Conservation (phyloP, 176 grass and related monocot species). For the Avena atlantica region DNA sequence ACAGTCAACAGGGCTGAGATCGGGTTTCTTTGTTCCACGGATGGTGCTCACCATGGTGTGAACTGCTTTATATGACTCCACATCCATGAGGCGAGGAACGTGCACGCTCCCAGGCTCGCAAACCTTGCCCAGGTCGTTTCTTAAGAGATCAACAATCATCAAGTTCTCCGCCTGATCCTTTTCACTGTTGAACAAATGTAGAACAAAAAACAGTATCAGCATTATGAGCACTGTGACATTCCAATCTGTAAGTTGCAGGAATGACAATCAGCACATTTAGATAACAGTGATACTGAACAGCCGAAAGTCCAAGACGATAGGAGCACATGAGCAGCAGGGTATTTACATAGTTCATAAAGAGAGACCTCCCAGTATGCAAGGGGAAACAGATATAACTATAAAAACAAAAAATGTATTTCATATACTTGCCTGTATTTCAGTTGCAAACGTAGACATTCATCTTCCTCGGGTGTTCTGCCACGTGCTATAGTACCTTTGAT, state of each 20-base stretch:
- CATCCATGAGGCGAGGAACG: slow-evolving; percentile 82
- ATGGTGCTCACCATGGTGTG: slow-evolving; percentile 95
- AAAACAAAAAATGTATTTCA: not conserved
- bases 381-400: not conserved
- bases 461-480: slow-evolving; percentile 84
- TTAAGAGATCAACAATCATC: slow-evolving; percentile 97
- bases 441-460: slow-evolving; percentile 80
- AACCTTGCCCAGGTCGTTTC: slow-evolving; percentile 87
- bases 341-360: not conserved
- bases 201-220: slow-evolving; percentile 22
- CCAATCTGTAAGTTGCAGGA: not conserved
- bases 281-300: slow-evolving; percentile 8
- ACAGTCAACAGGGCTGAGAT: slow-evolving; percentile 69
- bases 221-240: not conserved
- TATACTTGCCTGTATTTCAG: slow-evolving; percentile 84
- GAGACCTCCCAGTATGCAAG: not conserved
- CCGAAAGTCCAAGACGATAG: not conserved
- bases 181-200: slow-evolving; percentile 63
- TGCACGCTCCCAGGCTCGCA: slow-evolving; percentile 79
- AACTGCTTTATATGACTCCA: slow-evolving; percentile 88
- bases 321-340: not conserved
- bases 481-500: slow-evolving; percentile 97
- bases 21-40: slow-evolving; percentile 57
- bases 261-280: not conserved
- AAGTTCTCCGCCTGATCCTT: slow-evolving; percentile 98